These are phyloP conservation scores for Dendrobium huoshanense DNA, from an alignment of 106 monocot genomes.

Conservation along the genomic window DNA sequence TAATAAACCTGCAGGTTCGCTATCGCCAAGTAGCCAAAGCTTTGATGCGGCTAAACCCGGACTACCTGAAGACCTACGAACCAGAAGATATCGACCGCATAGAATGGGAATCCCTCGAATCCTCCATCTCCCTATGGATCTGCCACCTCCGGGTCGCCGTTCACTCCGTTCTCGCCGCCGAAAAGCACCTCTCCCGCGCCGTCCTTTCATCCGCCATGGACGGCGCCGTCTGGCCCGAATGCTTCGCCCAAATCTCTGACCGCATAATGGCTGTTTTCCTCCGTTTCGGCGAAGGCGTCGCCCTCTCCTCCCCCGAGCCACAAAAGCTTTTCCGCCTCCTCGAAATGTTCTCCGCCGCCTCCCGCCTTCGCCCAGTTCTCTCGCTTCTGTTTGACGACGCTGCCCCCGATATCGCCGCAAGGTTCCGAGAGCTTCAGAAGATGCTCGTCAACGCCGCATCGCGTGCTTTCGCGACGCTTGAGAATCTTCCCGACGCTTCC, in stretches of 20 bases:
- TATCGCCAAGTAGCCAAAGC: constrained; percentile 48
- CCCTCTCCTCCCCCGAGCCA: constrained; percentile 37
- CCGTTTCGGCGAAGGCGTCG: constrained; percentile 58
- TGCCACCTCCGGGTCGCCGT: constrained; percentile 39
- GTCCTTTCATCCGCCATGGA: constrained; percentile 31
- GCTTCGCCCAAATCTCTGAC: constrained; percentile 52
- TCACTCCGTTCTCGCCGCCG: constrained; percentile 23
- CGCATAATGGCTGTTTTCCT: constrained; percentile 54
- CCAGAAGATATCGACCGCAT: constrained; percentile 51
- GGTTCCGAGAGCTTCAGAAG: constrained; percentile 49
- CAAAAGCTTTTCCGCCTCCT: constrained; percentile 57
- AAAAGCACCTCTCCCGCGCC: constrained; percentile 32
- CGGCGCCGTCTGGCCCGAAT: constrained; percentile 43
- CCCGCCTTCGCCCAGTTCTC: constrained; percentile 14
- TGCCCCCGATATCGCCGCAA: constrained; percentile 20
- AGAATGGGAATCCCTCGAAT: constrained; percentile 42
- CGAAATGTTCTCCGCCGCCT: constrained; percentile 39
- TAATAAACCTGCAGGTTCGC: constrained; percentile 19
- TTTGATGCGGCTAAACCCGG: constrained; percentile 47
- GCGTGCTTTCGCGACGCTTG: constrained; percentile 32
- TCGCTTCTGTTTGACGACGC: constrained; percentile 32
- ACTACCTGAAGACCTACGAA: constrained; percentile 32
- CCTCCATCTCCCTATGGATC: constrained; percentile 42
- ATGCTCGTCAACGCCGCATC: constrained; percentile 37
- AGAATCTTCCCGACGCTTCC: constrained; percentile 18